Conservation (phyloP, 2,329 filamentous ascomycete genomes). For the Sporothrix brunneoviolacea region DNA sequence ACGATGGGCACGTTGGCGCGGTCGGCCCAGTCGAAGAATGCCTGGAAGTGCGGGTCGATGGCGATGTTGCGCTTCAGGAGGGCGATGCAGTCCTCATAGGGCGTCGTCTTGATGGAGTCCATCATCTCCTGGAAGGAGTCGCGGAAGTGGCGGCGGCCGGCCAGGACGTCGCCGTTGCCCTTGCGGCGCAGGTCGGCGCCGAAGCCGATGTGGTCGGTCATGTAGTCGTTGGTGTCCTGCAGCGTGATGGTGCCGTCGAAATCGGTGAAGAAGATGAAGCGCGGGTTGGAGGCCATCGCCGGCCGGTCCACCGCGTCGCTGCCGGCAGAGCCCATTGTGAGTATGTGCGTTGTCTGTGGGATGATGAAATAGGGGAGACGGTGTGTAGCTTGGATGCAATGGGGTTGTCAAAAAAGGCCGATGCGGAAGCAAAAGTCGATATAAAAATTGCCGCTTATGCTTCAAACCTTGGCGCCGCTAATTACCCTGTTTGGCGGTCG, state of each 20-base stretch:
- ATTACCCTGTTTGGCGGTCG: too few relatives aligned
- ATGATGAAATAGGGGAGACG: too few relatives aligned
- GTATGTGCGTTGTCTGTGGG: too few relatives aligned
- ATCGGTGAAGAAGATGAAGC: conserved; percentile 97
- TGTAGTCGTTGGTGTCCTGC: conserved; percentile 57
- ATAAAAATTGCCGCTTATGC: too few relatives aligned
- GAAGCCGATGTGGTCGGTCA: conserved; percentile 90
- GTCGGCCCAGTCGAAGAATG: conserved; percentile 79
- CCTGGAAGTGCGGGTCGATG: conserved; percentile 80
- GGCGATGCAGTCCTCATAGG: conserved; percentile 75
- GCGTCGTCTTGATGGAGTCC: conserved; percentile 65
- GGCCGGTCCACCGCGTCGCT: conserved; percentile 26
- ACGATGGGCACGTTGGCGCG: conserved; percentile 84
- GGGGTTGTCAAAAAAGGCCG: too few relatives aligned
- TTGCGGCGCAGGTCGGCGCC: conserved; percentile 63
- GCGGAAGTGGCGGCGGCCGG: conserved; percentile 65
- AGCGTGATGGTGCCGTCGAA: conserved; percentile 94
- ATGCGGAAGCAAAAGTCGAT: too few relatives aligned
- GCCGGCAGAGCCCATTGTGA: not conserved
- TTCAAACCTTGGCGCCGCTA: too few relatives aligned
- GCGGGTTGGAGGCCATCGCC: conserved; percentile 62
- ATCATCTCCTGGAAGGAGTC: conserved; percentile 90
- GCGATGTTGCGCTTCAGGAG: conserved; percentile 75
- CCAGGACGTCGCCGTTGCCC: conserved; percentile 71
- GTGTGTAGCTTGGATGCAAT: too few relatives aligned